phyloP scores from a whole-genome alignment of 192 early-diverging fungal species.

The Allomyces macrogynus region DNA sequence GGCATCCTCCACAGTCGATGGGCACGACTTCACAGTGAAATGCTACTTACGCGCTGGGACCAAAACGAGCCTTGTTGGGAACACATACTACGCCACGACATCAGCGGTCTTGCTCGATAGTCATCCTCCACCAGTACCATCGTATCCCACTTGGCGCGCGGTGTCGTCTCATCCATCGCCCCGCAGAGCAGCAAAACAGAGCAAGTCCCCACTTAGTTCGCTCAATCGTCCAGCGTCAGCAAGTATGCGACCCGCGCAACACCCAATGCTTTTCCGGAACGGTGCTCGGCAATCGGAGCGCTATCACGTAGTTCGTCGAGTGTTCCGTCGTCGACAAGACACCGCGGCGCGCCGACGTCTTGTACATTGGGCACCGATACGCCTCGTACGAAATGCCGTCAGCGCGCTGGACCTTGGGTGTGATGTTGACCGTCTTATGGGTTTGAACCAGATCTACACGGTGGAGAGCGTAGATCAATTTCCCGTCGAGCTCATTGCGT shows the following conservation, averaged over 20 bases:
- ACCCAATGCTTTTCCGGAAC: slow-evolving; percentile 36
- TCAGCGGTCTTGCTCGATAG: too few relatives aligned
- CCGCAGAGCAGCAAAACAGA: too few relatives aligned
- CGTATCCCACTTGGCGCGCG: too few relatives aligned
- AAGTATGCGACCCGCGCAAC: slow-evolving; percentile 29
- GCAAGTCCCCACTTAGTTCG: not conserved
- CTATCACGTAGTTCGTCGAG: slow-evolving; percentile 42
- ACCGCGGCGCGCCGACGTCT: slow-evolving; percentile 36
- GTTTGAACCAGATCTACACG: slow-evolving; percentile 37
- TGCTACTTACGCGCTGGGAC: too few relatives aligned
- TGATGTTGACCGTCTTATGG: slow-evolving; percentile 17
- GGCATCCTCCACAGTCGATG: too few relatives aligned
- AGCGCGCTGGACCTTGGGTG: slow-evolving; percentile 1
- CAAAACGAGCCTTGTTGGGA: too few relatives aligned
- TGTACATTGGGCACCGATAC: slow-evolving; percentile 41
- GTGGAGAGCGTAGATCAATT: too few relatives aligned
- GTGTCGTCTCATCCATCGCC: too few relatives aligned
- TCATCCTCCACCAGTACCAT: too few relatives aligned
- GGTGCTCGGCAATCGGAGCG: slow-evolving; percentile 27
- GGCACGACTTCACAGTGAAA: too few relatives aligned
- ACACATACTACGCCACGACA: too few relatives aligned
- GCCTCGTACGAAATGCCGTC: slow-evolving; percentile 1
- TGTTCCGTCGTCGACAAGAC: slow-evolving; percentile 41
- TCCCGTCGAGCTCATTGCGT: too few relatives aligned
- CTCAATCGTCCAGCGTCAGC: slow-evolving; percentile 2